phyloP scores from a whole-genome alignment of 345 rosid genomes.

The Heritiera fomes region DNA sequence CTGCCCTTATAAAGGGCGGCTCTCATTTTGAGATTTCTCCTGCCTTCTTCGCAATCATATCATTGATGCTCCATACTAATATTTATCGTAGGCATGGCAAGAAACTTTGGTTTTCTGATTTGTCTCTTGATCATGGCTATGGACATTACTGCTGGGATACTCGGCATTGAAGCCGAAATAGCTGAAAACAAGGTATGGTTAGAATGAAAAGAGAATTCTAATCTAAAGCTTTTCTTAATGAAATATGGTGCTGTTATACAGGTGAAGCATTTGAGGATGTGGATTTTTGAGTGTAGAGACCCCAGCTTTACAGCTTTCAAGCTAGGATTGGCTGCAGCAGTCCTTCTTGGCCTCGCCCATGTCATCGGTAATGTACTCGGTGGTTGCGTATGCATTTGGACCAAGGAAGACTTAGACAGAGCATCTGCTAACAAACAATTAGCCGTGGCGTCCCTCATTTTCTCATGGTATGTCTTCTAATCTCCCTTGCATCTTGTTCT shows the following conservation, averaged over 20 bases:
- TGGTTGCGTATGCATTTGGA: constrained; percentile 68
- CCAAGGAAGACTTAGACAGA: constrained; percentile 47
- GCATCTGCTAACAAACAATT: constrained; percentile 72
- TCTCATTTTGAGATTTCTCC: constrained; percentile 6
- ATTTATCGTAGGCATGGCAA: constrained; percentile 24
- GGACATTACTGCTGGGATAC: constrained; percentile 59
- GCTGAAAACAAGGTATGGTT: constrained; percentile 54
- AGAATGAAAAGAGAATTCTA: background rate
- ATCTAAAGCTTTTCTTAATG: too few relatives aligned
- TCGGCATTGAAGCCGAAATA: constrained; percentile 58
- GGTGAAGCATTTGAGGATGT: constrained; percentile 70
- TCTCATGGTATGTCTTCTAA: constrained; percentile 59
- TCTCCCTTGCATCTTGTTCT: background rate
- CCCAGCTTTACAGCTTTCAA: constrained; percentile 75
- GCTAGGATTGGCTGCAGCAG: constrained; percentile 71
- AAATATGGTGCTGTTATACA: constrained; percentile 27
- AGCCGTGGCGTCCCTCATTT: constrained; percentile 73
- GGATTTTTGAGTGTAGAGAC: constrained; percentile 80
- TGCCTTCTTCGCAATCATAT: background rate
- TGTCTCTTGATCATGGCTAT: constrained; percentile 51
- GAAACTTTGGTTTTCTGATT: constrained; percentile 37
- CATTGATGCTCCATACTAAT: background rate
- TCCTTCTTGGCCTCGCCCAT: constrained; percentile 65
- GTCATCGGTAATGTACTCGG: constrained; percentile 58
- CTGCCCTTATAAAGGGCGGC: background rate